Percentiles rank a stretch among this genome's conserved stretches.
phyloP scores from a whole-genome alignment of 2,329 filamentous ascomycete genomes.

The Ophiostoma populinum region DNA sequence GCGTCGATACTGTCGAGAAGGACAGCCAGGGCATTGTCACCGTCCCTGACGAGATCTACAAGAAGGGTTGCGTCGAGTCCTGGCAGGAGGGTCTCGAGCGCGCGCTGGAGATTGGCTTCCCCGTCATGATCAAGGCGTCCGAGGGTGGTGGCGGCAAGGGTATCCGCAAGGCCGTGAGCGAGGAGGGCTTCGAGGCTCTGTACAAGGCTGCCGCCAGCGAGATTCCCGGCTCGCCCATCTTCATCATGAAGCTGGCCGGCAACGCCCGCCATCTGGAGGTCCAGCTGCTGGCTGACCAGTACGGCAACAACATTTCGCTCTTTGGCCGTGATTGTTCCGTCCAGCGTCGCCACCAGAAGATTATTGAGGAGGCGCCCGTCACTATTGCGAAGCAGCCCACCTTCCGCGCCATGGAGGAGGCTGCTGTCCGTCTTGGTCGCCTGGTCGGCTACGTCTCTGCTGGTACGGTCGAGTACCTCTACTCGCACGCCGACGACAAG shows the following conservation, averaged over 20 bases:
- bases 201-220: constrained; percentile 96
- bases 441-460: constrained; percentile 97
- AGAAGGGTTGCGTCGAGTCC: constrained; percentile 76
- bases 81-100: constrained; percentile 79
- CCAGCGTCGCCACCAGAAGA: constrained; percentile 96
- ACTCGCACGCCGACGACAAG: constrained; percentile 93
- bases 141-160: constrained; percentile 98
- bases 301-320: constrained; percentile 98
- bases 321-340: constrained; percentile 98
- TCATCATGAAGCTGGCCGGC: constrained; percentile 98
- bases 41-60: constrained; percentile 69
- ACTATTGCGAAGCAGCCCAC: constrained; percentile 81
- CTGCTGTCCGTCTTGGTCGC: constrained; percentile 80
- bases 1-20: constrained; percentile 64
- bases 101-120: constrained; percentile 86
- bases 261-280: constrained; percentile 95
- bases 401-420: constrained; percentile 93
- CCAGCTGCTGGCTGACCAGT: constrained; percentile 92
- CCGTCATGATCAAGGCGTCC: constrained; percentile 99
- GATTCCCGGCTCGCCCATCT: constrained; percentile 96
- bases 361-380: constrained; percentile 96
- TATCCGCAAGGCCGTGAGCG: constrained; percentile 82
- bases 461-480: constrained; percentile 96
- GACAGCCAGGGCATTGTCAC: constrained; percentile 81
- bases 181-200: constrained; percentile 68